Conservation (phyloP, 1,284 basidiomycete genomes). For the Moniliella sp. region DNA sequence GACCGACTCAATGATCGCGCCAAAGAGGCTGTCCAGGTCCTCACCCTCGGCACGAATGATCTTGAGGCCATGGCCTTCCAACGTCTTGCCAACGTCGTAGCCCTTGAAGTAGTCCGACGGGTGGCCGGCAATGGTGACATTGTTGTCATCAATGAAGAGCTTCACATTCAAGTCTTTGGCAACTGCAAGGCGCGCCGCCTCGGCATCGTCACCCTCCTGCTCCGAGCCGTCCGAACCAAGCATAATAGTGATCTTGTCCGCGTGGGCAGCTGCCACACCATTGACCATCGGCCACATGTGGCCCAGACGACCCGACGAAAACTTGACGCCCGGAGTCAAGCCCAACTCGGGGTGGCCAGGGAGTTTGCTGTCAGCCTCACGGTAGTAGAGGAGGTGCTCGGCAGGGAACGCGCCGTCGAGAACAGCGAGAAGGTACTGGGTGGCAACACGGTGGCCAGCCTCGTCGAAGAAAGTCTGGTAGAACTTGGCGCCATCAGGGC, state of each 20-base stretch:
- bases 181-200: constrained; percentile 61
- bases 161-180: constrained; percentile 59
- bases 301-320: constrained; percentile 44
- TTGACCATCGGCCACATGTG: constrained; percentile 43
- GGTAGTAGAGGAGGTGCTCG: constrained; percentile 58
- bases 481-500: constrained; percentile 35
- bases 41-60: constrained; percentile 52
- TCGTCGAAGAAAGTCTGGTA: constrained; percentile 33
- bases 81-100: constrained; percentile 48
- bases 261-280: constrained; percentile 55
- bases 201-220: constrained; percentile 68
- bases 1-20: constrained; percentile 43
- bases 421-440: constrained; percentile 57
- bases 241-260: constrained; percentile 52
- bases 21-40: constrained; percentile 54
- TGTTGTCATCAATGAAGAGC: constrained; percentile 59
- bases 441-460: constrained; percentile 61
- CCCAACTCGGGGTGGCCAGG: constrained; percentile 67
- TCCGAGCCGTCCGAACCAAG: constrained; percentile 68
- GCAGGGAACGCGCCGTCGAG: constrained; percentile 49
- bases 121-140: constrained; percentile 36
- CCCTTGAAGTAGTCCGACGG: constrained; percentile 61
- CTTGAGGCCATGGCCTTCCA: constrained; percentile 56
- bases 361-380: constrained; percentile 57
- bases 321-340: constrained; percentile 61